Base-by-base conservation (phyloP, 352 stramenopile genomes). In the Globisporangium cylindrosporum region DNA sequence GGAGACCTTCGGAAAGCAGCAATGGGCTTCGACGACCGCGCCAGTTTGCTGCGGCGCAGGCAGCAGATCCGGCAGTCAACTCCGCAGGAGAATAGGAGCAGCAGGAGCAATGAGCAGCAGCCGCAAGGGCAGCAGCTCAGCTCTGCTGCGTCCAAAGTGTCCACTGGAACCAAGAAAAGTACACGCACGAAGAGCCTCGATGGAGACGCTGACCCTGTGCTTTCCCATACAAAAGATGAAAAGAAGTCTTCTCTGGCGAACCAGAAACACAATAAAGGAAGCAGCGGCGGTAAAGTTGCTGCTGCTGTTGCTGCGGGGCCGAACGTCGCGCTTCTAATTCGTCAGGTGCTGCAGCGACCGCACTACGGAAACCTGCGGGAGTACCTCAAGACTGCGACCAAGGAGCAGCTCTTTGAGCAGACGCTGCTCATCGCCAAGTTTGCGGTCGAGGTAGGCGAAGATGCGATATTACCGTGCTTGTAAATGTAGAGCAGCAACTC, bases 361-460 rank as follows among this genome's bases (percentile, higher is more conserved):
- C 66, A 83, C 51, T 82, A 78, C 64, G 73, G 73, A 10, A 73
- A 89, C 20, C 53, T 76, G 4, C 67, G 51, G 14, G 73, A 77
- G 32, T 86, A 78, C 53, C 66, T 88, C 14, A 66, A 70, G 43
- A 73, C 53, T 10, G 68, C 68, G 9, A 78, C 59, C 46, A 91
- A 89, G 27, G 59, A 55, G 20, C 79, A 88, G 51, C 69, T 91
- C 8, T 85, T 88, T 54, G 63, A 79, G 38, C 73, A 88, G 41
- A 72, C 81, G n/a, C 61, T 77, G 12, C 58, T 78, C 18, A 63
- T 89, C 48, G 80, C 81, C 7, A 67, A 71, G 43, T 78, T 78
- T 62, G 77, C 80, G 2, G 68, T 81, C 59, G 74, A 86, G 70
- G 81, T 87, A 59, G 55, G 51, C 3, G 36, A 1, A n/a, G 43